Evolutionary conservation across 139 green algal species (phyloP).

Genomic region (Ulvella scutata): DNA sequence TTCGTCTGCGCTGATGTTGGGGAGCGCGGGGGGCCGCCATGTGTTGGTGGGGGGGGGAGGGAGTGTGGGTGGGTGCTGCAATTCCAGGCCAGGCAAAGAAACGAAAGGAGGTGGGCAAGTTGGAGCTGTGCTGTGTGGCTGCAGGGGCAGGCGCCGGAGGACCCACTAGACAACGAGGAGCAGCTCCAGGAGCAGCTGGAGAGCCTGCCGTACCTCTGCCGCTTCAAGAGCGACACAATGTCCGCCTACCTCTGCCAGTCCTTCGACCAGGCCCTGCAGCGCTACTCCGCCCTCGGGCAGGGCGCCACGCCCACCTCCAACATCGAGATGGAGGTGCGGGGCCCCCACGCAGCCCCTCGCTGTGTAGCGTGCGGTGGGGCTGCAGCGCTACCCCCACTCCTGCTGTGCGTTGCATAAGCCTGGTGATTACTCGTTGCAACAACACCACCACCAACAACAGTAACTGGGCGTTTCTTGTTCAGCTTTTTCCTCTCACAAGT

Average conservation of each 20-base stretch:
- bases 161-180: conserved; percentile 89
- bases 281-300: not conserved
- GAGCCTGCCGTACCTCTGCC: conserved; percentile 73
- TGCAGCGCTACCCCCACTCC: not conserved
- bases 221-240: conserved; percentile 85
- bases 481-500: too few relatives aligned
- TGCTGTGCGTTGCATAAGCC: too few relatives aligned
- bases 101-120: too few relatives aligned
- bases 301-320: not conserved
- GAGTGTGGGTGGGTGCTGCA: too few relatives aligned
- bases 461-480: too few relatives aligned
- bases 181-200: conserved; percentile 87
- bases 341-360: not conserved
- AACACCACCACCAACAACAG: too few relatives aligned
- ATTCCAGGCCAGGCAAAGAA: too few relatives aligned
- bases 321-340: not conserved
- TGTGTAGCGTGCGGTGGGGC: not conserved
- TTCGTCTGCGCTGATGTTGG: too few relatives aligned
- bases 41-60: too few relatives aligned
- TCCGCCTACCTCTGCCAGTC: conserved; percentile 5
- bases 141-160: conserved; percentile 29
- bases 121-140: too few relatives aligned
- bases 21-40: too few relatives aligned
- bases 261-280: not conserved
- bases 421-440: too few relatives aligned